Conservation (phyloP, 2,329 filamentous ascomycete genomes). For the Aspergillus vadensis region DNA sequence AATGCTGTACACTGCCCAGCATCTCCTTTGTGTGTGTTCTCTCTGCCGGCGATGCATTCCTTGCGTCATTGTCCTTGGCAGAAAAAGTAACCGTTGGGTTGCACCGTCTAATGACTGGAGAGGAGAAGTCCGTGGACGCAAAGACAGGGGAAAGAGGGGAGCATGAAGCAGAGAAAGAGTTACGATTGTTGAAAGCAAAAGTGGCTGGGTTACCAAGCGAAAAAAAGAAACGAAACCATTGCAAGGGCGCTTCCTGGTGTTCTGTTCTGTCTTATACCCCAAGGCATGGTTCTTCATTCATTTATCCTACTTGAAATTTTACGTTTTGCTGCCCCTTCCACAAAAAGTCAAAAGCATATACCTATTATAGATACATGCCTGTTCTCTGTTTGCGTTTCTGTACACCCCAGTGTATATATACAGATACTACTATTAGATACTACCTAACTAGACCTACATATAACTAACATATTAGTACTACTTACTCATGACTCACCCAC, state of each 20-base stretch:
- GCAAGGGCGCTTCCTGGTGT: slow-evolving; percentile 3
- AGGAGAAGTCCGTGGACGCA: background rate
- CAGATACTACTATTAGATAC: slow-evolving; percentile 9
- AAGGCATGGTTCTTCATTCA: slow-evolving; percentile 8
- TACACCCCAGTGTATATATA: slow-evolving; percentile 19
- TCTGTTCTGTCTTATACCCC: slow-evolving; percentile 12
- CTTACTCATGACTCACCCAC: background rate
- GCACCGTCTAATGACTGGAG: background rate
- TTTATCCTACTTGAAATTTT: slow-evolving; percentile 6
- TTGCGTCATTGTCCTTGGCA: slow-evolving; percentile 14
- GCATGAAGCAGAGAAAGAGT: slow-evolving; percentile 1
- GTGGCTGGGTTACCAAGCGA: slow-evolving; percentile 1
- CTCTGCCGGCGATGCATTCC: slow-evolving; percentile 12
- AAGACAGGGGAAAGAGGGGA: slow-evolving; percentile 5
- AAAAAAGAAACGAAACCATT: background rate
- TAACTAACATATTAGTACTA: too few species aligned
- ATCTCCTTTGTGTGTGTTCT: slow-evolving; percentile 7
- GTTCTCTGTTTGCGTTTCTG: background rate
- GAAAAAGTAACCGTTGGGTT: background rate
- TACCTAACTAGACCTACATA: background rate
- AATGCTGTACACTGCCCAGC: slow-evolving; percentile 14
- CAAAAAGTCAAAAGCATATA: slow-evolving; percentile 15
- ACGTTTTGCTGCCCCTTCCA: slow-evolving; percentile 9
- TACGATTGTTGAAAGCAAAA: slow-evolving; percentile 4
- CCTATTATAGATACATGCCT: slow-evolving; percentile 11